Evolutionary conservation across 1,284 basidiomycete species (phyloP), one percentile per base, ranked within the genome.

Genomic region (Malassezia sympodialis): DNA sequence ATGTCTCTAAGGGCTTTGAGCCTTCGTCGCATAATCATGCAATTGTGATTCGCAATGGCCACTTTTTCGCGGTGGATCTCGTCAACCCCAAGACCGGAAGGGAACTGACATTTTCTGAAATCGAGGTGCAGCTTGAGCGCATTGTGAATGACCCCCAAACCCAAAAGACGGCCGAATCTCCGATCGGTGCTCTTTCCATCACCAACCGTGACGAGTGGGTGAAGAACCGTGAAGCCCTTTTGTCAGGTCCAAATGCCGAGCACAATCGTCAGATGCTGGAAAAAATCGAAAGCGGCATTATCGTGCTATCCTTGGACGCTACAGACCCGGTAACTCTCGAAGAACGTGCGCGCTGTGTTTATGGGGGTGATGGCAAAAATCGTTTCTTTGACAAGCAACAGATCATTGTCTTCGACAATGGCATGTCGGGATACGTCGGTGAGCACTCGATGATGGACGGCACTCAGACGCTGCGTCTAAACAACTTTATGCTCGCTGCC

Each of bases 321-420:
- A 80, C 79, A 12, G 79, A 80, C 50, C 88, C 88, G 0, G 78
- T 86, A 39, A 88, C 86, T 12, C 80, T 87, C 32, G 88, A 96
- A 66, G 84, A 89, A 32, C 56, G 62, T 17, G 61, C 61, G 8
- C 65, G 88, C 87, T 79, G 77, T 21, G 83, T 85, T 59, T 98
- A 93, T 93, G 93, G 93, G 40, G 84, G 94, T 63, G 26, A 49
- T 12, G 90, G 88, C 39, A 81, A 83, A 61, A 96, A 96, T 77
- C 80, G 93, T 58, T 99, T 88, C 81, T 96, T 87, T 75, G 94
- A 98, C 80, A 98, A 98, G 78, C 93, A 98, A 75, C 87, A 96
- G 75, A 88, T 76, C 59, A 66, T 72, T 46, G 61, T 69, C 14
- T 63, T 62, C 15, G 58, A 87, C 94, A 32, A 94, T 87, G 94